Conservation (phyloP, 2,329 filamentous ascomycete species). For the Pseudomassariella vexata region DNA sequence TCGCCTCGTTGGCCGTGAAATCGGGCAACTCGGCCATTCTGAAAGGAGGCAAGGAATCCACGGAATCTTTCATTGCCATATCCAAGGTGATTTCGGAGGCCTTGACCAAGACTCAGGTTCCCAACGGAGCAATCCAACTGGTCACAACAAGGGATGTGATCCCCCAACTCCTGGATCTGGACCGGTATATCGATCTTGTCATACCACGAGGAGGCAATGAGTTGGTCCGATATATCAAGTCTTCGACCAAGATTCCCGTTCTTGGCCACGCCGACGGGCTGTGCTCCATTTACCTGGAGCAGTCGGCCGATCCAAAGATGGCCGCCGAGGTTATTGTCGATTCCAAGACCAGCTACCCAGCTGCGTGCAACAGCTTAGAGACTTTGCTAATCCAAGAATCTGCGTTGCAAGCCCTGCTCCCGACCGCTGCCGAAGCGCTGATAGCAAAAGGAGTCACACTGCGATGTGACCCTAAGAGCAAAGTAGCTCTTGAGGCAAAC, state of each 20-base stretch:
- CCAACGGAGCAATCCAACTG: constrained; percentile 83
- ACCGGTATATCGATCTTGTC: constrained; percentile 87
- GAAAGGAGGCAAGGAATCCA: constrained; percentile 95
- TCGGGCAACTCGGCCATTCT: constrained; percentile 95
- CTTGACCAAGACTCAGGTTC: constrained; percentile 66
- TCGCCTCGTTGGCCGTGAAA: constrained; percentile 91
- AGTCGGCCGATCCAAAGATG: constrained; percentile 66
- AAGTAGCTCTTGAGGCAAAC: constrained; percentile 53
- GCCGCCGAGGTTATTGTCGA: constrained; percentile 77
- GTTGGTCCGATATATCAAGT: constrained; percentile 83
- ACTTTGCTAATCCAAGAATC: constrained; percentile 78
- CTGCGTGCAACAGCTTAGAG: constrained; percentile 92
- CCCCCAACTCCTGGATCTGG: constrained; percentile 77
- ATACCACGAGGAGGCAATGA: constrained; percentile 91
- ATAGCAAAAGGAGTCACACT: constrained; percentile 73
- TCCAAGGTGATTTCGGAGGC: constrained; percentile 77
- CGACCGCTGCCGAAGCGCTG: constrained; percentile 67
- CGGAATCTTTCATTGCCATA: constrained; percentile 89
- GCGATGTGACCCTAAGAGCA: constrained; percentile 69
- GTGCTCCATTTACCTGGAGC: constrained; percentile 80
- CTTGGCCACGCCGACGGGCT: constrained; percentile 94
- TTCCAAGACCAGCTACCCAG: constrained; percentile 90
- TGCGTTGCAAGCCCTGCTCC: constrained; percentile 62
- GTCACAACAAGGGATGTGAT: constrained; percentile 91
- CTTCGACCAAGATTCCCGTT: constrained; percentile 87